These are phyloP conservation scores for Platanthera zijinensis DNA, from an alignment of 106 monocot genomes.

Conservation along the genomic window DNA sequence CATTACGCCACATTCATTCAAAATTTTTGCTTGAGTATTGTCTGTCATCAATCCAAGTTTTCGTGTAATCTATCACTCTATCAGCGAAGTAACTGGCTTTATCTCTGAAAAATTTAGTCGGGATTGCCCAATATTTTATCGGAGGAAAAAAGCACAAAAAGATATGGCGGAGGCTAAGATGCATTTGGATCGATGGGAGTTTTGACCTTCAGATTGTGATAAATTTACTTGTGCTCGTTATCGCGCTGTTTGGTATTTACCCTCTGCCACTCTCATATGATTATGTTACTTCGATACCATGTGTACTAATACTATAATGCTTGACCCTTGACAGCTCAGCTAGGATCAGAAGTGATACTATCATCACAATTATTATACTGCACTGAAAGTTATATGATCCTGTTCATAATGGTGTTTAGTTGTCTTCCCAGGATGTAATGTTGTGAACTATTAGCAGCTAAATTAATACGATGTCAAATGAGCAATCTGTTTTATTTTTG, in stretches of 20 bases:
- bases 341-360: background rate
- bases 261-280: background rate
- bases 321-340: background rate
- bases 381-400: background rate
- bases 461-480: background rate
- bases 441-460: background rate
- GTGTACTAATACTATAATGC: background rate
- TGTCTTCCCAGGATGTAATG: background rate
- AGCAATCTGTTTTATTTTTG: background rate
- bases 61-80: background rate
- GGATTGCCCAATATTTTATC: slow-evolving; percentile 96
- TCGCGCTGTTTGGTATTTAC: background rate
- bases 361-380: background rate
- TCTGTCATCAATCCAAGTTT: background rate
- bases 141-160: slow-evolving; percentile 95
- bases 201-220: slow-evolving; percentile 25
- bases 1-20: no score
- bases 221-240: background rate
- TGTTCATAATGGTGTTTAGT: background rate
- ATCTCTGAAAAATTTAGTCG: slow-evolving; percentile 33
- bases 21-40: no score
- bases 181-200: slow-evolving; percentile 84
- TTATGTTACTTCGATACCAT: background rate
- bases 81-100: background rate
- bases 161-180: slow-evolving; percentile 96